Conservation (phyloP, 139 green algal genomes). For the Chlamydomonas sp. region DNA sequence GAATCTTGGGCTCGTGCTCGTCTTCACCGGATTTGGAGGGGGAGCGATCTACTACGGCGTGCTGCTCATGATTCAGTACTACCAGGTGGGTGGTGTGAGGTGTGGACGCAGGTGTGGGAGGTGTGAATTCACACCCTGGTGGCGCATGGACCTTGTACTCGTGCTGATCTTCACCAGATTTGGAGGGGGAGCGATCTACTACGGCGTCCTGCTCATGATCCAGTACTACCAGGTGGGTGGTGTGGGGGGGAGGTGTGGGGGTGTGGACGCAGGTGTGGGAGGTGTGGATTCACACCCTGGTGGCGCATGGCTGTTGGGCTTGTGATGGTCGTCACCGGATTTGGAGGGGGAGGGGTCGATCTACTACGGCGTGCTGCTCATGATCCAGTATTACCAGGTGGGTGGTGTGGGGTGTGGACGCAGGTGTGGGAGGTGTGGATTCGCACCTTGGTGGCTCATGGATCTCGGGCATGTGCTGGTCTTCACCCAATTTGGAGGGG, state of each 20-base stretch:
- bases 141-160: neutral
- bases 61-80: neutral
- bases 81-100: no score
- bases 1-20: neutral
- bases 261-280: no score
- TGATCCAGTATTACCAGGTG: neutral
- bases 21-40: slow-evolving; percentile 12
- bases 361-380: neutral
- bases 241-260: no score
- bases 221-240: no score
- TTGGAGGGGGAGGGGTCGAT: slow-evolving; percentile 2
- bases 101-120: no score
- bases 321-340: slow-evolving; percentile 7
- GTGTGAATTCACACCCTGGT: slow-evolving; percentile 16
- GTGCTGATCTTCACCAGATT: slow-evolving; percentile 10
- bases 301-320: neutral
- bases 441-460: slow-evolving; percentile 9
- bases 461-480: neutral
- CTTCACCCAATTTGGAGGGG: slow-evolving; percentile 7
- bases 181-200: slow-evolving; percentile 6
- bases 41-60: slow-evolving; percentile 6
- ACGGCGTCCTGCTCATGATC: neutral
- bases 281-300: slow-evolving; percentile 16
- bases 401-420: no score
- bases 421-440: no score